Percentiles rank a stretch among this genome's conserved stretches.
Conservation (phyloP, 2,329 filamentous ascomycete species). For the Coniochaeta prunicola region DNA sequence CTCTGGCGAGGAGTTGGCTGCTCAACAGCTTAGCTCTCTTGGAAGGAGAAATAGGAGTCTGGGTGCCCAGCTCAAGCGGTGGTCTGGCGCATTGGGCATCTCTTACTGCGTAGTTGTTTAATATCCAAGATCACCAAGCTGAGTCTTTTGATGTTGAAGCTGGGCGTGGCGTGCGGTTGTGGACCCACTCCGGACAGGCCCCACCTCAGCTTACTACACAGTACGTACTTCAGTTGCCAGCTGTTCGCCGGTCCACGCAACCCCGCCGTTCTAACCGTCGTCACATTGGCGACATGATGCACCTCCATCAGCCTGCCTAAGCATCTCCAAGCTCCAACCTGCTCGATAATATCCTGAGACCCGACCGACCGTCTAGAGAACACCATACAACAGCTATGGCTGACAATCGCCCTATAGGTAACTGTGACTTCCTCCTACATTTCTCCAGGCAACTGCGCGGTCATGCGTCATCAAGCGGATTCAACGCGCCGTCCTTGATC, state of each 20-base stretch:
- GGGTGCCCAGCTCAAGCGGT: no score
- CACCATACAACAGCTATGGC: not conserved
- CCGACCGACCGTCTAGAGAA: not conserved
- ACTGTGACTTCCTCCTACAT: slow-evolving; percentile 2
- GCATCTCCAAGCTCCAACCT: not conserved
- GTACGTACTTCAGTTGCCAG: not conserved
- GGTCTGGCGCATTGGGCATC: no score
- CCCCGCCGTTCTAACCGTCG: not conserved
- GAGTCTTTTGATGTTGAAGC: no score
- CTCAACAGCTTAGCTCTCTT: no score
- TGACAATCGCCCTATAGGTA: not conserved
- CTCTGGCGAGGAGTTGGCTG: no score
- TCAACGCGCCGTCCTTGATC: not conserved
- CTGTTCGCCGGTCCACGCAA: not conserved
- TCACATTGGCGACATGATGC: not conserved
- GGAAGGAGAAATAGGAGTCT: no score
- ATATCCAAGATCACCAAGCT: no score
- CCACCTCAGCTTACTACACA: not conserved
- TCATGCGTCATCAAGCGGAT: not conserved
- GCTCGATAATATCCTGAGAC: not conserved
- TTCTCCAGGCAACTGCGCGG: not conserved
- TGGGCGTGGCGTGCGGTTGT: no score
- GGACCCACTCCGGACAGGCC: not conserved
- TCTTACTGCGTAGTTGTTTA: no score
- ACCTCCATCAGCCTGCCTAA: not conserved